These are phyloP conservation scores for Anthoceros angustus DNA, from an alignment of 225 moss, liverwort and hornwort genomes.

Conservation along the genomic window DNA sequence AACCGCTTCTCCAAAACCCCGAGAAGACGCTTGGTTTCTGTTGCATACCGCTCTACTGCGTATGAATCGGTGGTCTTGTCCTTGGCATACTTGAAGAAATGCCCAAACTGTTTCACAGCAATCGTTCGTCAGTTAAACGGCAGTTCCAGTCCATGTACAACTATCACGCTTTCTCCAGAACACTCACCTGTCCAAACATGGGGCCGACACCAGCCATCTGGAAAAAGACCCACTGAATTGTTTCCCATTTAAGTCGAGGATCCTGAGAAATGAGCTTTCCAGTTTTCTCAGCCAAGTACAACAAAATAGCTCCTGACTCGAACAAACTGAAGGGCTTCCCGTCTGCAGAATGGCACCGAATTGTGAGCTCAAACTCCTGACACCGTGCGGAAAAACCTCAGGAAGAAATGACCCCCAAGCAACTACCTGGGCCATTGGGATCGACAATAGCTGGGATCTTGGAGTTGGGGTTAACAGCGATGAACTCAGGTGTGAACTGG, in stretches of 20 bases:
- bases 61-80: constrained; percentile 34
- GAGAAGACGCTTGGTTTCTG: constrained; percentile 27
- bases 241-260: constrained; percentile 63
- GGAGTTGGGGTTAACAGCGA: constrained; percentile 73
- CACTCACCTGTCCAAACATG: constrained; percentile 60
- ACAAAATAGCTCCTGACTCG: constrained; percentile 71
- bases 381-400: neutral
- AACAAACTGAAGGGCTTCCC: constrained; percentile 42
- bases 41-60: constrained; percentile 25
- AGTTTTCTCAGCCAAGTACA: constrained; percentile 66
- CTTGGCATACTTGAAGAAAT: constrained; percentile 33
- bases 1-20: constrained; percentile 31
- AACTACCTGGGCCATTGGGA: constrained; percentile 33
- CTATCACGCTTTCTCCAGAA: too few relatives aligned
- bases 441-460: constrained; percentile 41
- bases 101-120: constrained; percentile 24
- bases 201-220: constrained; percentile 80
- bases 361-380: neutral
- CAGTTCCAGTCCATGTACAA: neutral
- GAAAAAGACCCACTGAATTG: constrained; percentile 70
- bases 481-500: constrained; percentile 59
- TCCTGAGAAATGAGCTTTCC: constrained; percentile 57
- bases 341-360: constrained; percentile 28
- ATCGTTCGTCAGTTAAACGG: neutral
- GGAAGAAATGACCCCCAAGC: neutral